Evolutionary conservation across 2,329 filamentous ascomycete species (phyloP), one percentile per base, ranked within the genome.

Genomic region (Colletotrichum caudatum): DNA sequence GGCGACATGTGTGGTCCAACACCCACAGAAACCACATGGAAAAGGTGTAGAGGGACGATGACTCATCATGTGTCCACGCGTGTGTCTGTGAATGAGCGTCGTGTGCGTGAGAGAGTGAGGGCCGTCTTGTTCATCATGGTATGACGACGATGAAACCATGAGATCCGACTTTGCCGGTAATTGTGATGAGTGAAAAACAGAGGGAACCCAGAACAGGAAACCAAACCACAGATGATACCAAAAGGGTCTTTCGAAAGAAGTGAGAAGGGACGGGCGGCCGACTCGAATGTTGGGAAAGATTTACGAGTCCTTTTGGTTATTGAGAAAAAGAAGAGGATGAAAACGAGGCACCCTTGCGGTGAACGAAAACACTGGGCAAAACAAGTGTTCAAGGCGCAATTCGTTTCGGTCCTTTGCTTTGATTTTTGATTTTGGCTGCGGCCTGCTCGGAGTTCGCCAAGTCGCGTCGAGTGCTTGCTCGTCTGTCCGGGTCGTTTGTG

Each of bases 1-100:
- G 76, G 51, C 78, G 77, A 54, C 78, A 76, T 35, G 78, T 80
- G 16, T 83, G 81, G 77, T 74, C 73, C 57, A 74, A 74, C 59
- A 74, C 73, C 26, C 72, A 74, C 63, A 66, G 69, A 44, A 59
- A 46, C 60, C 57, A 58, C 48, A 39, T 68, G 58, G 60, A 59
- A 20, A 60, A 56, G 60, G 53, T 72, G 39, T 71, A 20, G 33
- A 44, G n/a, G 3, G 35, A 12, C n/a, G 16, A 26, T 6, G 7
- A n/a, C n/a, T 23, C 16, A n/a, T 39, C n/a, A 18, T 26, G 29
- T 33, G 9, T 37, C 14, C 12, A 11, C 3, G 9, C 35, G 44
- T 63, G 60, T 50, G 44, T 63, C 46, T 50, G 23, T 53, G 35
- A 39, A 26, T 23, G 44, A 37, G 59, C 4, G n/a, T 12, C 3